Conservation (phyloP, 768 basidiomycete species). For the Agrocybe pediades region DNA sequence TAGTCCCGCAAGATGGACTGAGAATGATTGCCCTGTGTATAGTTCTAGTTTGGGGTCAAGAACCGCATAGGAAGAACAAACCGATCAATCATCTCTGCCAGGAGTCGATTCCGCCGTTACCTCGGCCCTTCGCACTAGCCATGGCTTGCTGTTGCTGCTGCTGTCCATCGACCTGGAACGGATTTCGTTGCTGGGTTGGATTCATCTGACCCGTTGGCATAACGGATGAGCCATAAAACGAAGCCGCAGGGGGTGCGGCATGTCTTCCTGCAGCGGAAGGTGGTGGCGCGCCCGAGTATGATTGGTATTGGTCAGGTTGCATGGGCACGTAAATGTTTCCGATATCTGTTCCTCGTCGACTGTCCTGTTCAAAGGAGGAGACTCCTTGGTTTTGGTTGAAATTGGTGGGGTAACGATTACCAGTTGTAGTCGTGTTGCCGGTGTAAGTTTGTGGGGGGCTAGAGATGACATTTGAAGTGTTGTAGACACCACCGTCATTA, state of each 20-base stretch:
- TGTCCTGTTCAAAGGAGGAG: conserved; percentile 59
- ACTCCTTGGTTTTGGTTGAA: conserved; percentile 47
- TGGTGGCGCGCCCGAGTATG: conserved; percentile 44
- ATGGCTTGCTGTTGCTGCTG: conserved; percentile 36
- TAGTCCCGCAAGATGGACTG: conserved; percentile 8
- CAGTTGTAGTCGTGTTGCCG: conserved; percentile 49
- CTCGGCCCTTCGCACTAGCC: conserved; percentile 59
- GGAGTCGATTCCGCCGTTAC: conserved; percentile 61
- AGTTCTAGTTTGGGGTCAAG: background rate
- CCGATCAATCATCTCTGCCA: conserved; percentile 67
- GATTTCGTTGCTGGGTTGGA: conserved; percentile 40
- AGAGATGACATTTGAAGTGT: conserved; percentile 54
- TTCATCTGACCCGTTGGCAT: conserved; percentile 47
- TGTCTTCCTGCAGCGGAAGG: conserved; percentile 40
- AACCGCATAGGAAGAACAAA: conserved; percentile 7
- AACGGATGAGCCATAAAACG: conserved; percentile 72
- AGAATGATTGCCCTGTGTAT: conserved; percentile 10
- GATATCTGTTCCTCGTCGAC: conserved; percentile 59
- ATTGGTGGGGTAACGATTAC: conserved; percentile 60
- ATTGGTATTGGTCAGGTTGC: conserved; percentile 78
- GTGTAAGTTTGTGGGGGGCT: conserved; percentile 78
- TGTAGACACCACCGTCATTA: conserved; percentile 49
- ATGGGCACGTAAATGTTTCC: conserved; percentile 76
- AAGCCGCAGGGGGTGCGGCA: conserved; percentile 51
- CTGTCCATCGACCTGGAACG: conserved; percentile 39